These are phyloP conservation scores for Hapsidospora chrysogenum DNA, from an alignment of 495 filamentous ascomycete genomes.

Conservation along the genomic window DNA sequence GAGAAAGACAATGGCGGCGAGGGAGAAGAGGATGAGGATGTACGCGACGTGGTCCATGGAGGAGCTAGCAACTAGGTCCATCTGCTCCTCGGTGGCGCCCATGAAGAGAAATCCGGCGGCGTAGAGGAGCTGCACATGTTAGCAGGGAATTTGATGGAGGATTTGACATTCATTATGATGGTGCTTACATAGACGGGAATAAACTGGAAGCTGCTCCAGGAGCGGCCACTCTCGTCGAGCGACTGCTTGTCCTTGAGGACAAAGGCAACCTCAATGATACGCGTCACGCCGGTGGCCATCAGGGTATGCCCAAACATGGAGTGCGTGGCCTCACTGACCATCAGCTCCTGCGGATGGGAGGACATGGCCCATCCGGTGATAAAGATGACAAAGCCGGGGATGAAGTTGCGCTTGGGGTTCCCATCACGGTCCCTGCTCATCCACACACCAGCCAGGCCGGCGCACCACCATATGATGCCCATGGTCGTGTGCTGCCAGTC, in stretches of 20 bases:
- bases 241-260: slow-evolving; percentile 55
- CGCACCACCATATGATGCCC: slow-evolving; percentile 96
- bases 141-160: slow-evolving; percentile 2
- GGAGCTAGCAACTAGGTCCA: slow-evolving; percentile 52
- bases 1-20: slow-evolving; percentile 83
- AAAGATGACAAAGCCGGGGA: slow-evolving; percentile 78
- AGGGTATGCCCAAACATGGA: slow-evolving; percentile 87
- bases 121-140: slow-evolving; percentile 53
- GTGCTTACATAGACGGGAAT: slow-evolving; percentile 72
- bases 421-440: slow-evolving; percentile 68
- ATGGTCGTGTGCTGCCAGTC: slow-evolving; percentile 95
- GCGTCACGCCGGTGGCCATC: slow-evolving; percentile 70
- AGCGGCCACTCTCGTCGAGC: slow-evolving; percentile 32
- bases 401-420: slow-evolving; percentile 76
- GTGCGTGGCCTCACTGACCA: slow-evolving; percentile 80
- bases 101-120: slow-evolving; percentile 95
- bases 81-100: slow-evolving; percentile 93
- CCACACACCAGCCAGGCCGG: slow-evolving; percentile 85
- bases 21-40: slow-evolving; percentile 74
- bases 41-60: slow-evolving; percentile 82
- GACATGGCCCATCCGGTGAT: slow-evolving; percentile 94
- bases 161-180: not conserved
- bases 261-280: slow-evolving; percentile 86
- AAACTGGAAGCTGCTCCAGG: slow-evolving; percentile 82
- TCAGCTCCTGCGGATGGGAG: slow-evolving; percentile 65